Base-by-base conservation (phyloP, 495 filamentous ascomycete genomes). In the Bombardia bombarda region DNA sequence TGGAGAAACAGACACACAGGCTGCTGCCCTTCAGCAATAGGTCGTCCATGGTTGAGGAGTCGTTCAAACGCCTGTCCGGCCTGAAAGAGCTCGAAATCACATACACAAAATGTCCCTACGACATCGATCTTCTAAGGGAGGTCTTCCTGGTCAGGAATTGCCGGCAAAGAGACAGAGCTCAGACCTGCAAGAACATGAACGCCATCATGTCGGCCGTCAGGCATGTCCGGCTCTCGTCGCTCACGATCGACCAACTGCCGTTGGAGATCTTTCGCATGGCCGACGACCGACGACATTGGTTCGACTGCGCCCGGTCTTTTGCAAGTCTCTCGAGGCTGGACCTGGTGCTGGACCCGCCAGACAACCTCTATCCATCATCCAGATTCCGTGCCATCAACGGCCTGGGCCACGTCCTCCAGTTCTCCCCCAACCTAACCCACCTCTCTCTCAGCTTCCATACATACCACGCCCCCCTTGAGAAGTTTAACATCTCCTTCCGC, bases 161-260 rank as follows among this genome's bases (percentile, higher is more conserved):
- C 45, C 56, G 66, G 46, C 70, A 69, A 49, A 42, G 62, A 26
- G 61, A 70, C 52, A 55, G 63, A 30, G 49, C 44, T 19, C 59
- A 62, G 43, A 61, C 67, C 16, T 63, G 61, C 50, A 63, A 64
- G 50, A 67, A 63, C 45, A 43, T 69, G 28, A 64, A 67, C 53
- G 60, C 61, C 49, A 60, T 71, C 41, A 58, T 71, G 42, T 61
- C 57, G 36, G 68, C 67, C 19, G 44, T 70, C 30, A 59, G 63
- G 21, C 63, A 68, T 34, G 46, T 57, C 32, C 55, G 43, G 18
- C 53, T 71, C n/a, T 40, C 48, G 16, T 61, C 62, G 5, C 60
- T 73, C 26, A 60, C 58, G 40, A 61, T 70, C 44, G 66, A 70
- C 48, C 65, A 66, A 14, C 58, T 73, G 14, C 69, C 69, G 17